A percentile compares a stretch with the other conserved stretches of the same genome.
phyloP scores from a whole-genome alignment of 768 basidiomycete species.

The Solioccasus polychromus region DNA sequence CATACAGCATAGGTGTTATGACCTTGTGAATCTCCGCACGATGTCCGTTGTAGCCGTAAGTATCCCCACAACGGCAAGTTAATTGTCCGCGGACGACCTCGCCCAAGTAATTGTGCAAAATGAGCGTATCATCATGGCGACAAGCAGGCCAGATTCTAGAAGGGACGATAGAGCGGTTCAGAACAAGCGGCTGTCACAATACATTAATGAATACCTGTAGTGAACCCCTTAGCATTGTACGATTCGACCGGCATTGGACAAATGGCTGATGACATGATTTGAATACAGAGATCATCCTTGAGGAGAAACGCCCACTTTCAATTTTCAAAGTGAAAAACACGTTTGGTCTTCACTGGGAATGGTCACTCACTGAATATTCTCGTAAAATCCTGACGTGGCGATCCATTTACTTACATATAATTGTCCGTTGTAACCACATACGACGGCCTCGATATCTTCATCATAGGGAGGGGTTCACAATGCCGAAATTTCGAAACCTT shows the following conservation, averaged over 20 bases:
- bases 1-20: constrained; percentile 19
- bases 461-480: constrained; percentile 1
- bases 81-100: constrained; percentile 18
- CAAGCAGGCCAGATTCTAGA: constrained; percentile 24
- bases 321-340: constrained; percentile 8
- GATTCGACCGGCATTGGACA: constrained; percentile 22
- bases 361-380: constrained; percentile 20
- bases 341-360: neutral
- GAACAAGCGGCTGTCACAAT: constrained; percentile 6
- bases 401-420: constrained; percentile 14
- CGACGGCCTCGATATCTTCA: too few relatives aligned
- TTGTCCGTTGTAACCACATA: constrained; percentile 27
- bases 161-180: constrained; percentile 12
- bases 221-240: constrained; percentile 24
- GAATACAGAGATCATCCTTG: neutral
- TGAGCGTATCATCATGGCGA: constrained; percentile 11
- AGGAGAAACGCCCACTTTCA: constrained; percentile 13
- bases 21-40: constrained; percentile 24
- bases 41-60: constrained; percentile 26
- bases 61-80: constrained; percentile 11
- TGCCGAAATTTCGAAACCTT: neutral
- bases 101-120: constrained; percentile 20
- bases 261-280: constrained; percentile 16
- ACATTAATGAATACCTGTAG: constrained; percentile 16
- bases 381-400: constrained; percentile 23